Evolutionary conservation across 192 early-diverging fungal genomes (phyloP).

Genomic region (Coemansia sp.): DNA sequence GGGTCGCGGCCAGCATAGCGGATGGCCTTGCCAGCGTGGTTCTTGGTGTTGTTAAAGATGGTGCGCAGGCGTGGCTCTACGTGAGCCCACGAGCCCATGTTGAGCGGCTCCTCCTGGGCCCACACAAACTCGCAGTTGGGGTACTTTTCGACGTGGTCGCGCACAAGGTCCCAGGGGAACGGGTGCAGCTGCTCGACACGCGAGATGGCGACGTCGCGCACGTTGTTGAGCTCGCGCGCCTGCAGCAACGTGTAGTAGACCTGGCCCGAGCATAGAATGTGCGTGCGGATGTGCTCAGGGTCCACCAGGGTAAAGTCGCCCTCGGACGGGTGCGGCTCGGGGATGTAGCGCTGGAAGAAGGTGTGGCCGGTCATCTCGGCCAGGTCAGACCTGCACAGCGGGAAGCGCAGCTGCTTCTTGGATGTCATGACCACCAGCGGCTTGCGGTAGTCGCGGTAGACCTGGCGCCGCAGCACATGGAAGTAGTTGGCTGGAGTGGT

Average conservation of each 20-base stretch:
- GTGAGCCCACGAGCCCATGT: conserved; percentile 89
- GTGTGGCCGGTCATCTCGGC: conserved; percentile 78
- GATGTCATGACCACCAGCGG: conserved; percentile 84
- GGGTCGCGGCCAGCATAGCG: conserved; percentile 85
- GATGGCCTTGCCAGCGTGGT: conserved; percentile 61
- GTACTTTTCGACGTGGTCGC: conserved; percentile 85
- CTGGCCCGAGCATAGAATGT: conserved; percentile 95
- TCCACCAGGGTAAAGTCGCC: conserved; percentile 63
- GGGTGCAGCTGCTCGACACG: conserved; percentile 92
- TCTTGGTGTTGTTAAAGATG: conserved; percentile 66
- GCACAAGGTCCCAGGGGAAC: conserved; percentile 92
- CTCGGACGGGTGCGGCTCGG: conserved; percentile 80
- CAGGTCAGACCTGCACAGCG: conserved; percentile 79
- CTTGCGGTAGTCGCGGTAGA: conserved; percentile 85
- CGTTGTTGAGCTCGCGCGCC: conserved; percentile 88
- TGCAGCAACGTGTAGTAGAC: conserved; percentile 91
- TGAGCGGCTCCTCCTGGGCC: conserved; percentile 94
- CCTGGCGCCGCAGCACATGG: conserved; percentile 92
- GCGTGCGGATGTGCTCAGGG: conserved; percentile 84
- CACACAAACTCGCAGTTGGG: conserved; percentile 88
- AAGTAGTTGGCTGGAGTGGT: conserved; percentile 96
- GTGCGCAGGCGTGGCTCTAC: conserved; percentile 86
- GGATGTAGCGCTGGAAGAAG: conserved; percentile 87
- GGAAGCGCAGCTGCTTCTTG: conserved; percentile 66
- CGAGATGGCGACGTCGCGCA: conserved; percentile 86